These are phyloP conservation scores for Colletotrichum gloeosporioides DNA, from an alignment of 2,329 filamentous ascomycete species.

Conservation along the genomic window DNA sequence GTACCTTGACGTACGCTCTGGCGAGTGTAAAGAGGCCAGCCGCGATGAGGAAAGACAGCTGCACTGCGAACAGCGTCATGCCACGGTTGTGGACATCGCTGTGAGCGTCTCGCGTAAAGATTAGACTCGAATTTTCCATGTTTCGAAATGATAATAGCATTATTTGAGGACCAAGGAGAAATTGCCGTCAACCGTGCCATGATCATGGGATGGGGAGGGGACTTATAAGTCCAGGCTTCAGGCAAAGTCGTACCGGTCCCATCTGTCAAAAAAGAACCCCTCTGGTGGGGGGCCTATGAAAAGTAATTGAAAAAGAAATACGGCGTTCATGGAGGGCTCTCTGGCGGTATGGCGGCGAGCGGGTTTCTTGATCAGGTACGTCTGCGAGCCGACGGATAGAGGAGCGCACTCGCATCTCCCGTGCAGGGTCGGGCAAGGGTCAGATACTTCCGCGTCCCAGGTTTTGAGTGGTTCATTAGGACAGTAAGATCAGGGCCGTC, in stretches of 20 bases:
- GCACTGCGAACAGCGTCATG: slow-evolving; percentile 25
- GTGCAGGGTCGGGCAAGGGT: neutral
- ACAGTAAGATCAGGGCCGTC: neutral
- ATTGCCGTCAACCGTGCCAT: neutral
- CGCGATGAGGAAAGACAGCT: slow-evolving; percentile 34
- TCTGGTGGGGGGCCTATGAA: neutral
- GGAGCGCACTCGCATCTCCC: neutral
- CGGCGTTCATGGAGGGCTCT: neutral
- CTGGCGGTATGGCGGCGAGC: neutral
- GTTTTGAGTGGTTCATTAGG: neutral
- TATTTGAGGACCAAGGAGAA: neutral
- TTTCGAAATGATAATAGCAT: neutral
- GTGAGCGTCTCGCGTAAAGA: neutral
- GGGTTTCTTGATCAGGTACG: neutral
- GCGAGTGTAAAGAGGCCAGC: slow-evolving; percentile 43
- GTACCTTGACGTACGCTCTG: slow-evolving; percentile 49
- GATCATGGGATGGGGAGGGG: neutral
- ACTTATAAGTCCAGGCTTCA: neutral
- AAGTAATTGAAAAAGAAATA: neutral
- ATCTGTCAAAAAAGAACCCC: neutral
- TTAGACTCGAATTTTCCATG: neutral
- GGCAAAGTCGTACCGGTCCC: neutral
- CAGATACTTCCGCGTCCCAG: neutral
- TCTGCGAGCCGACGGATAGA: neutral
- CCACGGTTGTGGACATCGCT: slow-evolving; percentile 1